Base-by-base conservation (phyloP, 2,329 filamentous ascomycete species). In the Orbilia brochopaga region DNA sequence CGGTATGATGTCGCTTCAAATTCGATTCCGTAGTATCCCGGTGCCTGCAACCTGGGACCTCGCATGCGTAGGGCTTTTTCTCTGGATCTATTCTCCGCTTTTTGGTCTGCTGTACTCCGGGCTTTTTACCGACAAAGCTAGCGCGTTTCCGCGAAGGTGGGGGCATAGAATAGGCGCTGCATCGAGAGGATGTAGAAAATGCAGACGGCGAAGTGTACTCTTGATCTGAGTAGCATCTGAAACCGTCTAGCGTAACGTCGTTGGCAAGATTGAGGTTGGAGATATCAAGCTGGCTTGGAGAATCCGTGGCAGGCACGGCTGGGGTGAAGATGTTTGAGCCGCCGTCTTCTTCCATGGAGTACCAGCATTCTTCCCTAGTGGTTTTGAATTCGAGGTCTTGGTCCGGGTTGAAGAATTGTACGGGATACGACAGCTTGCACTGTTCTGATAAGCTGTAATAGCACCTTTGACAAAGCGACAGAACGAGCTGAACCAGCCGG, bases 11-110 rank as follows among this genome's bases (percentile, higher is more conserved):
- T 11, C 58, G 46, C 24, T 61, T 61, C 32, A 61, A 35, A 53
- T 61, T 61, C 21, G 58, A 46, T 27, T 61, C 58, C 21, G 58
- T 61, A 1, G 58, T 61, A 30, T 61, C 58, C 15, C 58, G 15
- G n/a, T 61, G 58, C 17, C 23, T 27, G 48, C 58, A 61, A n/a
- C 32, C 58, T 6, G 58, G 46, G 21, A 61, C 40, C 10, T 52
- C 46, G 50, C 58, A 61, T 13, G 17, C 21, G 48, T 61, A 61
- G n/a, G 46, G 58, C 42, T 53, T 61, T 4, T 24, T 1, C 19
- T 61, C 58, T 10, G 58, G 58, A 42, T 44, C 30, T 46, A 61
- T 27, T 27, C 50, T 52, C 10, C 58, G 30, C 32, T 61, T 61
- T 21, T 61, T 61, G 4, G 11, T 24, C n/a, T 52, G 30, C 19